A percentile compares a stretch with the other conserved stretches of the same genome.
These are phyloP conservation scores for Penicillium alfredii DNA, from an alignment of 495 filamentous ascomycete genomes.

Conservation along the genomic window DNA sequence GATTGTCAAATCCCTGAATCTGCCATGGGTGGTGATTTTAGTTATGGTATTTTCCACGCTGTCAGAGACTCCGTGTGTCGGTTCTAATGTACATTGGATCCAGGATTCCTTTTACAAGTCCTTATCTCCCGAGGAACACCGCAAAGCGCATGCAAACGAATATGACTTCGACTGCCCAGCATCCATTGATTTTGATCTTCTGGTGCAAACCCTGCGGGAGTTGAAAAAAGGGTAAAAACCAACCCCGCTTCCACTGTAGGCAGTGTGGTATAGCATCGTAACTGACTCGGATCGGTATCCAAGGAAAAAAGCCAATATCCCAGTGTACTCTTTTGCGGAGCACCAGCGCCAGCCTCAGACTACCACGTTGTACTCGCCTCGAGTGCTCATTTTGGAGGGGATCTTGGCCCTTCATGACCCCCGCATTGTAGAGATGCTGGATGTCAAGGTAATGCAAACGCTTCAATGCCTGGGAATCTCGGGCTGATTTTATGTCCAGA, in stretches of 20 bases:
- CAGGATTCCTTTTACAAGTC: constrained; percentile 97
- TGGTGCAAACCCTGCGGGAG: constrained; percentile 74
- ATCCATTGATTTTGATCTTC: constrained; percentile 88
- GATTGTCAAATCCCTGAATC: constrained; percentile 80
- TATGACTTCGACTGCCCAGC: constrained; percentile 94
- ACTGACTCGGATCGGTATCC: constrained; percentile 9
- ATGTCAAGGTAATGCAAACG: constrained; percentile 64
- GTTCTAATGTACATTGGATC: constrained; percentile 18
- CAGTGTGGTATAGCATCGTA: too few relatives aligned
- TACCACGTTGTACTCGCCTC: constrained; percentile 87
- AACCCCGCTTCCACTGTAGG: too few relatives aligned
- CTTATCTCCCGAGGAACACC: constrained; percentile 65
- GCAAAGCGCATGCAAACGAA: constrained; percentile 75
- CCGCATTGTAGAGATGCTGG: constrained; percentile 77
- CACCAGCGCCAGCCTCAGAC: constrained; percentile 76
- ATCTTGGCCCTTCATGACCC: constrained; percentile 92
- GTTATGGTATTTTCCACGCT: constrained; percentile 64
- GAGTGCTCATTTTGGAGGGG: constrained; percentile 91
- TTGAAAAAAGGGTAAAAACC: constrained; percentile 79
- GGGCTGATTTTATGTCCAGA: constrained; percentile 37
- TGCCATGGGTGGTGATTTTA: constrained; percentile 96
- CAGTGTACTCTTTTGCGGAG: constrained; percentile 90
- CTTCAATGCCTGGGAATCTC: background rate
- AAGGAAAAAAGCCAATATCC: constrained; percentile 89
- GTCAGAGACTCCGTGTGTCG: constrained; percentile 1